Evolutionary conservation across 305 asterid genomes (phyloP).

Genomic region (Nicotiana rustica): DNA sequence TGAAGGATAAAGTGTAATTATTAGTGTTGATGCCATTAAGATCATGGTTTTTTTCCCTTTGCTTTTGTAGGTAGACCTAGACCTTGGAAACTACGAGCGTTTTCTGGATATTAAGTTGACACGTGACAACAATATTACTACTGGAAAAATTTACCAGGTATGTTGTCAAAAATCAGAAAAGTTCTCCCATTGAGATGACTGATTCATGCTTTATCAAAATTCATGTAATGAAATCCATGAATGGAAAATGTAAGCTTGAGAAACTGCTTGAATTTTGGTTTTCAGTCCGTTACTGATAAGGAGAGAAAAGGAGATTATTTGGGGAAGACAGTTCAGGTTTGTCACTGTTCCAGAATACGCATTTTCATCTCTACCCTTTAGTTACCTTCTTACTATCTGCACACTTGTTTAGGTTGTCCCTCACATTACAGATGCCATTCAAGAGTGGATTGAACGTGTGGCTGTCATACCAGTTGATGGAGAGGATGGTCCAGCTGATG

Average conservation of each 20-base stretch:
- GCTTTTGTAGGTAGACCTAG: slow-evolving; percentile 43
- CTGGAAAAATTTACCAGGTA: slow-evolving; percentile 47
- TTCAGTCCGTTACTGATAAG: slow-evolving; percentile 53
- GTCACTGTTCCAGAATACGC: slow-evolving; percentile 28
- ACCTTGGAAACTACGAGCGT: slow-evolving; percentile 49
- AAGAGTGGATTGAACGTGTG: slow-evolving; percentile 49
- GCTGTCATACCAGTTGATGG: slow-evolving; percentile 45
- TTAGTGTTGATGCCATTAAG: slow-evolving; percentile 1
- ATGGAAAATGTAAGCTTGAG: background rate
- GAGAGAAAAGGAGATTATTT: slow-evolving; percentile 61
- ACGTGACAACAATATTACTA: slow-evolving; percentile 45
- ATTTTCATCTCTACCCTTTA: background rate
- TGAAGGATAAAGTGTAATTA: background rate
- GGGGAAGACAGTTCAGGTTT: slow-evolving; percentile 61
- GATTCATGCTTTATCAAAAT: slow-evolving; percentile 2
- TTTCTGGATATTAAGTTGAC: slow-evolving; percentile 42
- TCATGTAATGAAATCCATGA: slow-evolving; percentile 24
- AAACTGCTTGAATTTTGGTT: background rate
- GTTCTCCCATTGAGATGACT: background rate
- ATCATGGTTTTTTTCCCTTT: slow-evolving; percentile 16
- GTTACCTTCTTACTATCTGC: background rate
- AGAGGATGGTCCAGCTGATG: slow-evolving; percentile 43
- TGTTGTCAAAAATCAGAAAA: background rate
- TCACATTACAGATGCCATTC: slow-evolving; percentile 49
- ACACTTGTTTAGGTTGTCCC: slow-evolving; percentile 44